A percentile compares a stretch with the other conserved stretches of the same genome.
Conservation (phyloP, 1,139 yeast species). For the Candida neerlandica region DNA sequence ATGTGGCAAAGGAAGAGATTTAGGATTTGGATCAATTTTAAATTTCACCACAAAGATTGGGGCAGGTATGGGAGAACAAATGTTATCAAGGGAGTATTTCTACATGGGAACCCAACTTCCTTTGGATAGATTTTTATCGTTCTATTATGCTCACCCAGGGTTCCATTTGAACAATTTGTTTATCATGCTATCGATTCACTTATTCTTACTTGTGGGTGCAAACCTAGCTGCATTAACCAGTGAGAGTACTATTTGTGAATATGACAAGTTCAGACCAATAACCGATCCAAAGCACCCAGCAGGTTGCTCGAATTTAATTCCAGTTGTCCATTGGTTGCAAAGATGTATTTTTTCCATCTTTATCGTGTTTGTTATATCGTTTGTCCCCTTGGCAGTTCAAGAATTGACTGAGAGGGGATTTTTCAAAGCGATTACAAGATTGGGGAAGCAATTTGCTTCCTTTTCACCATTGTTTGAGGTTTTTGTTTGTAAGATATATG, state of each 20-base stretch:
- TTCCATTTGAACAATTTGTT: slow-evolving; percentile 56
- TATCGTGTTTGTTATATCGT: slow-evolving; percentile 51
- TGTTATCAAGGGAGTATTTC: slow-evolving; percentile 55
- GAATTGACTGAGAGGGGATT: slow-evolving; percentile 55
- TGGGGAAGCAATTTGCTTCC: slow-evolving; percentile 50
- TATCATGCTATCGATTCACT: slow-evolving; percentile 49
- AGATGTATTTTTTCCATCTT: slow-evolving; percentile 52
- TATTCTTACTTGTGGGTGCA: slow-evolving; percentile 48
- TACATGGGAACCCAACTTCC: slow-evolving; percentile 52
- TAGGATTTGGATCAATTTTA: slow-evolving; percentile 56
- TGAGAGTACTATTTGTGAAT: slow-evolving; percentile 50
- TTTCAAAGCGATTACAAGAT: slow-evolving; percentile 44
- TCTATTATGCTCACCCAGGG: slow-evolving; percentile 60
- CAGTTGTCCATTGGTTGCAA: slow-evolving; percentile 53
- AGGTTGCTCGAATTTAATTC: slow-evolving; percentile 52
- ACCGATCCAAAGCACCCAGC: slow-evolving; percentile 48
- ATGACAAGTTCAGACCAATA: slow-evolving; percentile 46
- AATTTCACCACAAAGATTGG: slow-evolving; percentile 60
- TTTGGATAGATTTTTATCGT: slow-evolving; percentile 52
- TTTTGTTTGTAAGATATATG: slow-evolving; percentile 54
- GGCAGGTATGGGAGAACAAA: slow-evolving; percentile 63
- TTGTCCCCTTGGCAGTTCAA: slow-evolving; percentile 53
- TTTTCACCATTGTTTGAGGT: slow-evolving; percentile 57
- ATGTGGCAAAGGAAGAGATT: slow-evolving; percentile 60
- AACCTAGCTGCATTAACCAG: slow-evolving; percentile 51